Evolutionary conservation across 257 asterid species (phyloP).

Genomic region (Scutellaria galericulata): DNA sequence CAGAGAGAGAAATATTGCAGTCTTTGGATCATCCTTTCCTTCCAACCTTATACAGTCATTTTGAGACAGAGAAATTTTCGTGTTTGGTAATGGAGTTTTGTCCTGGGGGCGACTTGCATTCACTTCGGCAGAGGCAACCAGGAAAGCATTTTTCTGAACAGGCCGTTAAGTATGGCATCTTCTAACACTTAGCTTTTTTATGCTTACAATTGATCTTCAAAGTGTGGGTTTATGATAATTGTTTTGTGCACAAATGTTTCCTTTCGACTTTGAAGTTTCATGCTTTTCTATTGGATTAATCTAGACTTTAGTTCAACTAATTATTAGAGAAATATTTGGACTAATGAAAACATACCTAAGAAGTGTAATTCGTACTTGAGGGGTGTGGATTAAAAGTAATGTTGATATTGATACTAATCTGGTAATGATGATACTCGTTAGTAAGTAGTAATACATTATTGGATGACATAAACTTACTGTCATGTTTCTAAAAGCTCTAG

Average conservation of each 20-base stretch:
- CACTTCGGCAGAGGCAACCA: slow-evolving; percentile 68
- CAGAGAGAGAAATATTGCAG: slow-evolving; percentile 70
- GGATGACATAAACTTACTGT: not conserved
- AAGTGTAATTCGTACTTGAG: not conserved
- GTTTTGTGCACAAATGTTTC: not conserved
- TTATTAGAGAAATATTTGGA: slow-evolving; percentile 7
- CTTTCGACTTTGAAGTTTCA: not conserved
- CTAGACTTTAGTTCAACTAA: not conserved
- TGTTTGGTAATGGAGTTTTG: slow-evolving; percentile 85
- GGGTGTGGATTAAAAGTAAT: not conserved
- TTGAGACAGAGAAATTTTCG: slow-evolving; percentile 68
- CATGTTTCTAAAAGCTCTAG: not conserved
- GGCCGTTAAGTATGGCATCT: slow-evolving; percentile 65
- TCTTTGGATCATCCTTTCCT: slow-evolving; percentile 74
- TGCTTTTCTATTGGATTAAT: slow-evolving; percentile 11
- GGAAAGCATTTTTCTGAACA: slow-evolving; percentile 77
- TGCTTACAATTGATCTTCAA: slow-evolving; percentile 1
- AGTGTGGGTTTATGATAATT: not conserved
- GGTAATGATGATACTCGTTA: too few species aligned
- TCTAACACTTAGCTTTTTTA: slow-evolving; percentile 23
- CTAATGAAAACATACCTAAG: not conserved
- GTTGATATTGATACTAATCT: not conserved
- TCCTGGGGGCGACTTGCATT: slow-evolving; percentile 78
- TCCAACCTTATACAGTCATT: slow-evolving; percentile 65
- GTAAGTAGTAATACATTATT: not conserved